Evolutionary conservation across 305 asterid species (phyloP).

Genomic region (Fraxinus paxiana): DNA sequence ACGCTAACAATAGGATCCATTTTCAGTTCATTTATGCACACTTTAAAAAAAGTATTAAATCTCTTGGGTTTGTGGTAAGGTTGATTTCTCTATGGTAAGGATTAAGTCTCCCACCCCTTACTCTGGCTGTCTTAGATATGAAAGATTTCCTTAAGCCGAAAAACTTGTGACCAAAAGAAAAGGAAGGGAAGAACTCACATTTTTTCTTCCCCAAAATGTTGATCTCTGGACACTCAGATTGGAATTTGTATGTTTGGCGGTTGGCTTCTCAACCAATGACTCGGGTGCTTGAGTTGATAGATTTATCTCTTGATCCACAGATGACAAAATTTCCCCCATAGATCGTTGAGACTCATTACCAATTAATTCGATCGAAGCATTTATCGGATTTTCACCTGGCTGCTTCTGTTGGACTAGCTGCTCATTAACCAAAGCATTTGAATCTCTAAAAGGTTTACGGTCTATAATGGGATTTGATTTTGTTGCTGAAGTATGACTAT

Average conservation of each 20-base stretch:
- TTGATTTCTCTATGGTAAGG: neutral
- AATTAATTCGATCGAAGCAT: slow-evolving; percentile 44
- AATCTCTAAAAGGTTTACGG: slow-evolving; percentile 38
- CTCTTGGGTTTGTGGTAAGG: neutral
- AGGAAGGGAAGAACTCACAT: slow-evolving; percentile 46
- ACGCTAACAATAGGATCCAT: neutral
- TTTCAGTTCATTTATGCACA: slow-evolving; percentile 3
- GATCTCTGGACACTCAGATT: slow-evolving; percentile 62
- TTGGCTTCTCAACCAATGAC: slow-evolving; percentile 47
- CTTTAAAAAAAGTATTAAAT: neutral
- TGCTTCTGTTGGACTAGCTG: slow-evolving; percentile 48
- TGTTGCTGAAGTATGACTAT: slow-evolving; percentile 35
- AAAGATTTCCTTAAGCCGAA: neutral
- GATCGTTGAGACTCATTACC: slow-evolving; percentile 67
- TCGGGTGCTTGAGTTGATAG: slow-evolving; percentile 57
- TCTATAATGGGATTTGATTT: slow-evolving; percentile 41
- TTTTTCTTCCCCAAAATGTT: slow-evolving; percentile 81
- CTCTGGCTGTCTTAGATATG: slow-evolving; percentile 9
- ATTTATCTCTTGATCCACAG: slow-evolving; percentile 65
- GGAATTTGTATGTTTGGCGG: slow-evolving; percentile 44
- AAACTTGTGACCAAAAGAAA: neutral
- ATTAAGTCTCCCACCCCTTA: neutral
- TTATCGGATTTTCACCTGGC: slow-evolving; percentile 38
- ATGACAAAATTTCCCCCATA: slow-evolving; percentile 68
- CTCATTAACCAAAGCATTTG: slow-evolving; percentile 46